Evolutionary conservation across 495 filamentous ascomycete species (phyloP).

Genomic region (Extremus antarcticus): DNA sequence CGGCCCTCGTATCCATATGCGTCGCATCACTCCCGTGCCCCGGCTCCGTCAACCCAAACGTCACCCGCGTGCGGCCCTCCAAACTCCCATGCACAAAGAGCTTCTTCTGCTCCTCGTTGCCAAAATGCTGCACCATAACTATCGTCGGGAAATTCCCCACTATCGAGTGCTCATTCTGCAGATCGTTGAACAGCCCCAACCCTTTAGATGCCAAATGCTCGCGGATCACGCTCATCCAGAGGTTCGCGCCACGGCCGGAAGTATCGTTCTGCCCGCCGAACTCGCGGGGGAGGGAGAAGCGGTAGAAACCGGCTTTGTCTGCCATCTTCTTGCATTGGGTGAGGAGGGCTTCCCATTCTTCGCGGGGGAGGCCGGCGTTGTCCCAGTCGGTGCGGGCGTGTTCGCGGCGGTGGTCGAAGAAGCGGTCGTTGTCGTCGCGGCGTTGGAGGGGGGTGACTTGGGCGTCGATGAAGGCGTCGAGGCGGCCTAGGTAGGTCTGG

Average conservation of each 20-base stretch:
- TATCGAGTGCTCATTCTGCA: conserved; percentile 50
- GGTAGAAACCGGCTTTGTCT: conserved; percentile 46
- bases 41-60: conserved; percentile 52
- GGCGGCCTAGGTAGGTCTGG: conserved; percentile 31
- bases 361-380: conserved; percentile 39
- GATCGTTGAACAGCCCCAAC: conserved; percentile 48
- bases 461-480: conserved; percentile 45
- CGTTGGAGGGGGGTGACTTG: conserved; percentile 43
- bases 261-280: conserved; percentile 43
- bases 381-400: conserved; percentile 46
- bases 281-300: conserved; percentile 42
- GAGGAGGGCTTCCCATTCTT: conserved; percentile 46
- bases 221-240: conserved; percentile 51
- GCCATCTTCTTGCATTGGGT: conserved; percentile 35
- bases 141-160: conserved; percentile 50
- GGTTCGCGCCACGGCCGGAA: conserved; percentile 32
- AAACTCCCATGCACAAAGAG: conserved; percentile 40
- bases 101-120: conserved; percentile 38
- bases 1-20: conserved; percentile 43
- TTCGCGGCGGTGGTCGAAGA: conserved; percentile 52
- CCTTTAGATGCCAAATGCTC: conserved; percentile 47
- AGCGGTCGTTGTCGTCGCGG: conserved; percentile 44
- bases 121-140: conserved; percentile 47
- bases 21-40: conserved; percentile 50
- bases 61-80: conserved; percentile 39